Conservation (phyloP, 768 basidiomycete genomes). For the Tricholoma furcatifolium region DNA sequence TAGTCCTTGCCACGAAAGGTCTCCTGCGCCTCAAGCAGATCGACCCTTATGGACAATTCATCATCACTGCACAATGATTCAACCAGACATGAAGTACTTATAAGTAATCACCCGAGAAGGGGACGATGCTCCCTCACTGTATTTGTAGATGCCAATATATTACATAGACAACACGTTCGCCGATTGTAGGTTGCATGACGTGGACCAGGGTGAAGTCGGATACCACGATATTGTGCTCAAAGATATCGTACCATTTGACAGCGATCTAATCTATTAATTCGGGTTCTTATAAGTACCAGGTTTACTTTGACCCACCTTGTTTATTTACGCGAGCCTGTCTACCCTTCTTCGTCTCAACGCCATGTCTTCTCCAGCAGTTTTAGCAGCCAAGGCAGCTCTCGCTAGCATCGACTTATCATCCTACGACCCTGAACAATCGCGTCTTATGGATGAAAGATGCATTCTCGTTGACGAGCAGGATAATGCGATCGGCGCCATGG, state of each 20-base stretch:
- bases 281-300: neutral
- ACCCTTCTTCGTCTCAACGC: neutral
- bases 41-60: conserved; percentile 48
- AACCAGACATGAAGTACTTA: too few species aligned
- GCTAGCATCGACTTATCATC: conserved; percentile 73
- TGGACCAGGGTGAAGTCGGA: neutral
- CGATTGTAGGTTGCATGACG: too few species aligned
- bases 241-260: conserved; percentile 10
- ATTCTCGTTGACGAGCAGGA: conserved; percentile 91
- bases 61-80: conserved; percentile 9
- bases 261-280: conserved; percentile 3
- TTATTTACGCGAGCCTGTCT: conserved; percentile 3
- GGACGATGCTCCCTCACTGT: too few species aligned
- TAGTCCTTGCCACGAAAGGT: conserved; percentile 81
- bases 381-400: conserved; percentile 62
- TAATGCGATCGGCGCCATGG: conserved; percentile 77
- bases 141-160: too few species aligned
- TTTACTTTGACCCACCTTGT: conserved; percentile 8
- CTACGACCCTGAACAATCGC: conserved; percentile 92
- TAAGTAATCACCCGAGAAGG: too few species aligned
- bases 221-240: neutral
- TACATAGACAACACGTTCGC: too few species aligned
- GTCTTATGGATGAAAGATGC: conserved; percentile 94
- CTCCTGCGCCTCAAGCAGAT: conserved; percentile 61
- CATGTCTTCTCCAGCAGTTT: conserved; percentile 62